These are phyloP conservation scores for Athelia psychrophila DNA, from an alignment of 1,284 basidiomycete genomes.

Conservation along the genomic window DNA sequence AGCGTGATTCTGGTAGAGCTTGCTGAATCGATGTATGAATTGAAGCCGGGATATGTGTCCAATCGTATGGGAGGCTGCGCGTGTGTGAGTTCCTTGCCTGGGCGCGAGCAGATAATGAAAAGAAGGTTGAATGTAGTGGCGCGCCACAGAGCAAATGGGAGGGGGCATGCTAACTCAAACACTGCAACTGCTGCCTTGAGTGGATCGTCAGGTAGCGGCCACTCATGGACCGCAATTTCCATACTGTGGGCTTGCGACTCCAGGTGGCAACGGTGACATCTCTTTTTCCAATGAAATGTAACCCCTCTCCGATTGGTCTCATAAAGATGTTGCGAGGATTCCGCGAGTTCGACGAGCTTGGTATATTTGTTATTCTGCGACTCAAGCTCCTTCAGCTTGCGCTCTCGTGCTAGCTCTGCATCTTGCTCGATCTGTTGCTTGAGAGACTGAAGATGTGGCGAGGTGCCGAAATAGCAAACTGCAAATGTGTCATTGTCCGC, in stretches of 20 bases:
- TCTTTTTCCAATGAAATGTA: neutral
- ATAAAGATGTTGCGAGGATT: slow-evolving; percentile 4
- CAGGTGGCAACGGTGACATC: slow-evolving; percentile 33
- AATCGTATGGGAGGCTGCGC: slow-evolving; percentile 16
- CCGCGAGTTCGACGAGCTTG: slow-evolving; percentile 9
- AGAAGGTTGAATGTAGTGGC: slow-evolving; percentile 35
- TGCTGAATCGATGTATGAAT: neutral
- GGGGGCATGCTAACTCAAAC: slow-evolving; percentile 44
- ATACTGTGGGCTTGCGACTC: slow-evolving; percentile 18
- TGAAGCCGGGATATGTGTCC: neutral
- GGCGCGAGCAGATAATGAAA: slow-evolving; percentile 24
- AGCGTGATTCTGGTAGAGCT: slow-evolving; percentile 9
- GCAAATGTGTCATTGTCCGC: slow-evolving; percentile 17
- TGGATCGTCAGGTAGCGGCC: slow-evolving; percentile 39
- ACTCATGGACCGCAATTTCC: slow-evolving; percentile 40
- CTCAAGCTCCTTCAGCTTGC: slow-evolving; percentile 22
- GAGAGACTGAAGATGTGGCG: slow-evolving; percentile 16
- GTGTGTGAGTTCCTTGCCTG: slow-evolving; percentile 4
- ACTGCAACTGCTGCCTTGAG: slow-evolving; percentile 27
- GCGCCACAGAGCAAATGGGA: slow-evolving; percentile 41
- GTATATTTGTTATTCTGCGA: slow-evolving; percentile 14
- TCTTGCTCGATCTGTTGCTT: slow-evolving; percentile 22
- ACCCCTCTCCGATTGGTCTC: neutral
- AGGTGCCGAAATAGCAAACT: slow-evolving; percentile 25
- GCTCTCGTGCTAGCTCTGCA: slow-evolving; percentile 12